Evolutionary conservation across 257 asterid genomes (phyloP).

Genomic region (Nicotiana paniculata): DNA sequence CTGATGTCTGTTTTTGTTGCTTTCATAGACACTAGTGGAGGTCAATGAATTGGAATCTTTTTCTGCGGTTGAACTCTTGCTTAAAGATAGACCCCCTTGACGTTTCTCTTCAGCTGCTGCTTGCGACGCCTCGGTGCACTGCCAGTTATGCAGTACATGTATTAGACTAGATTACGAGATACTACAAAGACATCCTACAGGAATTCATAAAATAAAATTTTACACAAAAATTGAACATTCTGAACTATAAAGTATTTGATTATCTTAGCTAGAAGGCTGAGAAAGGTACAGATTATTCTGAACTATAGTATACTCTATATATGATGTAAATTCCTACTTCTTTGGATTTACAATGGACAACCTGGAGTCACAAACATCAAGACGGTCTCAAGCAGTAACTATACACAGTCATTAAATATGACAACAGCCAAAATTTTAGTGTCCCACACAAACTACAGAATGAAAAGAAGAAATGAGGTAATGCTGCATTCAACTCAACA

Average conservation of each 20-base stretch:
- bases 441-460: neutral
- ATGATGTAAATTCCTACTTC: neutral
- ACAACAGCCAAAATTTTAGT: neutral
- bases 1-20: slow-evolving; percentile 10
- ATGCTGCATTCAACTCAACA: neutral
- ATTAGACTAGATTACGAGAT: neutral
- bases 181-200: neutral
- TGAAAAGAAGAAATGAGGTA: neutral
- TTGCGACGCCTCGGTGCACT: slow-evolving; percentile 36
- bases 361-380: neutral
- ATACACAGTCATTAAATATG: neutral
- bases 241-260: neutral
- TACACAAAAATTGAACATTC: neutral
- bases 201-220: neutral
- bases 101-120: slow-evolving; percentile 18
- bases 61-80: slow-evolving; percentile 16
- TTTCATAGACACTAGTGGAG: slow-evolving; percentile 13
- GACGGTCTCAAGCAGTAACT: neutral
- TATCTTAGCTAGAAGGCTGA: neutral
- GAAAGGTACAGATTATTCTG: neutral
- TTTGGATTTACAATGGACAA: neutral
- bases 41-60: slow-evolving; percentile 18
- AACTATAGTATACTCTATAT: neutral
- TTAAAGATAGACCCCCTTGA: slow-evolving; percentile 14
- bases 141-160: slow-evolving; percentile 9